Evolutionary conservation across 805 yeast genomes (phyloP).

Genomic region (Candida jianshihensis): DNA sequence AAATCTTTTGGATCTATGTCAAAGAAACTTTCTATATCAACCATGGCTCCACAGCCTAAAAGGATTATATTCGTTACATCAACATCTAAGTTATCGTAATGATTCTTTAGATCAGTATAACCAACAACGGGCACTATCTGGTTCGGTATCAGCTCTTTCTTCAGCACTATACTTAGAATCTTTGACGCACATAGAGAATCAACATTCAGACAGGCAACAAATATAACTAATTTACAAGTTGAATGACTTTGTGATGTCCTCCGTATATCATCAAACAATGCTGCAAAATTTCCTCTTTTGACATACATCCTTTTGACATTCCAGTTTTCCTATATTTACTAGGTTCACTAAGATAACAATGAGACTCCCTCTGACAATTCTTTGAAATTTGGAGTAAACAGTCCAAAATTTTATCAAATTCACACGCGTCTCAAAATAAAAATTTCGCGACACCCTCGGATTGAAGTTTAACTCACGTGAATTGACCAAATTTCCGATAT

Average conservation of each 20-base stretch:
- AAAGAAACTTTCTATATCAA: constrained; percentile 72
- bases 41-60: constrained; percentile 90
- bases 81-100: constrained; percentile 57
- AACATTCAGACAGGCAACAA: constrained; percentile 84
- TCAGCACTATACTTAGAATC: constrained; percentile 61
- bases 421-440: no score
- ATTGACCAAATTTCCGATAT: no score
- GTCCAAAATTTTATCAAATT: no score
- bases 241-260: constrained; percentile 79
- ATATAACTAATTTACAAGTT: constrained; percentile 73
- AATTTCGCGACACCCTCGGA: neutral
- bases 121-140: constrained; percentile 93
- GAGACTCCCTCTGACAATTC: no score
- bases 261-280: constrained; percentile 61
- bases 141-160: constrained; percentile 77
- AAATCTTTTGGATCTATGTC: constrained; percentile 54
- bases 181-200: constrained; percentile 90
- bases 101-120: constrained; percentile 64
- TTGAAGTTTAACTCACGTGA: neutral
- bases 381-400: no score
- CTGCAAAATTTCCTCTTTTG: constrained; percentile 58
- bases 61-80: constrained; percentile 72
- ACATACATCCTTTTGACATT: constrained; percentile 53
- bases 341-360: no score
- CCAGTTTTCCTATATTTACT: neutral